phyloP scores from a whole-genome alignment of 805 yeast genomes.

The Candida maltosa region DNA sequence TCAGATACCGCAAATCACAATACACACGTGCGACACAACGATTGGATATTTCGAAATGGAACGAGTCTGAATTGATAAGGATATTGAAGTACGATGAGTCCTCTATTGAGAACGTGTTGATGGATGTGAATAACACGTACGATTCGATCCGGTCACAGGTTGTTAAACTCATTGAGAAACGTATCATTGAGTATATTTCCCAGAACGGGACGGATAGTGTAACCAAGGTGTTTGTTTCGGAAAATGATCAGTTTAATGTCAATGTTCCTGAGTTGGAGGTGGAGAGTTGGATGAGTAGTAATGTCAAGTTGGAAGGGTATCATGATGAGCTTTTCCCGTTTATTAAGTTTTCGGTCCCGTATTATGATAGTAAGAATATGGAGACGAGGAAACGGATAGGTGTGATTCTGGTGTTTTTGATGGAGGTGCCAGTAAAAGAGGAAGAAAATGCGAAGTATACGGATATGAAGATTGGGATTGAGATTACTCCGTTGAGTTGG shows the following conservation, averaged over 20 bases:
- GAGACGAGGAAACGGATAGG: slow-evolving; percentile 24
- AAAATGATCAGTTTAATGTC: slow-evolving; percentile 30
- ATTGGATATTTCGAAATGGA: not conserved
- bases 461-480: slow-evolving; percentile 17
- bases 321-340: slow-evolving; percentile 15
- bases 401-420: slow-evolving; percentile 27
- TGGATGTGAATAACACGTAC: slow-evolving; percentile 36
- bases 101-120: slow-evolving; percentile 22
- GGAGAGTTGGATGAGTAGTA: slow-evolving; percentile 21
- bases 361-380: slow-evolving; percentile 19
- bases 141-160: slow-evolving; percentile 31
- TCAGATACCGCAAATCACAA: slow-evolving; percentile 10
- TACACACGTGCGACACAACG: slow-evolving; percentile 1
- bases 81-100: slow-evolving; percentile 32
- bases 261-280: slow-evolving; percentile 17
- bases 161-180: slow-evolving; percentile 18
- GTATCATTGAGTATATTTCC: slow-evolving; percentile 26
- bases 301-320: slow-evolving; percentile 12
- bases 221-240: slow-evolving; percentile 21
- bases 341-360: slow-evolving; percentile 33
- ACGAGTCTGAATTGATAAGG: slow-evolving; percentile 11
- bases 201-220: slow-evolving; percentile 7
- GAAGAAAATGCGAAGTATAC: slow-evolving; percentile 5
- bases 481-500: slow-evolving; percentile 15
- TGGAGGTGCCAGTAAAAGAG: slow-evolving; percentile 14